These are phyloP conservation scores for Fusarium succisae DNA, from an alignment of 2,329 filamentous ascomycete species.

Conservation along the genomic window DNA sequence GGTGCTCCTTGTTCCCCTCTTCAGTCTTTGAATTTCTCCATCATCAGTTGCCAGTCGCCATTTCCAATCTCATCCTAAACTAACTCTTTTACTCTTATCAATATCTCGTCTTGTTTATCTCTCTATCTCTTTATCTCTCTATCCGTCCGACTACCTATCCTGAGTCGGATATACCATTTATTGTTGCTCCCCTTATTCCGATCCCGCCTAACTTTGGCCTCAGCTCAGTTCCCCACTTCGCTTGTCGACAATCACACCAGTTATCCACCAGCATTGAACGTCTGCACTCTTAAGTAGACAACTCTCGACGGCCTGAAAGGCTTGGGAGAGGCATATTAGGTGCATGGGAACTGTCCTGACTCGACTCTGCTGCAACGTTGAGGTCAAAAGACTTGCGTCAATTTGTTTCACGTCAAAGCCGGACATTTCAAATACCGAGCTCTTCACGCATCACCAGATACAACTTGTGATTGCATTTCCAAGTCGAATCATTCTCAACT, in stretches of 20 bases:
- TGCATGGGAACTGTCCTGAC: background rate
- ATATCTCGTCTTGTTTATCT: background rate
- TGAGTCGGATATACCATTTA: background rate
- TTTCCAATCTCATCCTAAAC: background rate
- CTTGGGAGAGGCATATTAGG: background rate
- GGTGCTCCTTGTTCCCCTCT: constrained; percentile 19
- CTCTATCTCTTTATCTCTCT: background rate
- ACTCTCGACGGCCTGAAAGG: background rate
- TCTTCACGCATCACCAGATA: constrained; percentile 22
- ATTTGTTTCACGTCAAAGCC: background rate
- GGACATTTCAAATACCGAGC: background rate
- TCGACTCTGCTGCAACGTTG: background rate
- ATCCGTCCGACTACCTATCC: background rate
- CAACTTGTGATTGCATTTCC: constrained; percentile 10
- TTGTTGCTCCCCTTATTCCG: constrained; percentile 2
- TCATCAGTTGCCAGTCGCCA: background rate
- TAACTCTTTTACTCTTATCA: background rate
- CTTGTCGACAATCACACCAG: constrained; percentile 34
- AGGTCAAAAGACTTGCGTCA: background rate
- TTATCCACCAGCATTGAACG: background rate
- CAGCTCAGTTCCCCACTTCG: constrained; percentile 31
- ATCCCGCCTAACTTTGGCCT: constrained; percentile 11
- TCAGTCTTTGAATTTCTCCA: constrained; percentile 7
- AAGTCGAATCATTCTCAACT: constrained; percentile 8
- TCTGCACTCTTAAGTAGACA: background rate